A percentile compares a stretch with the other conserved stretches of the same genome.
Conservation (phyloP, 177 flowering plant species). For the Vitis hybrid region DNA sequence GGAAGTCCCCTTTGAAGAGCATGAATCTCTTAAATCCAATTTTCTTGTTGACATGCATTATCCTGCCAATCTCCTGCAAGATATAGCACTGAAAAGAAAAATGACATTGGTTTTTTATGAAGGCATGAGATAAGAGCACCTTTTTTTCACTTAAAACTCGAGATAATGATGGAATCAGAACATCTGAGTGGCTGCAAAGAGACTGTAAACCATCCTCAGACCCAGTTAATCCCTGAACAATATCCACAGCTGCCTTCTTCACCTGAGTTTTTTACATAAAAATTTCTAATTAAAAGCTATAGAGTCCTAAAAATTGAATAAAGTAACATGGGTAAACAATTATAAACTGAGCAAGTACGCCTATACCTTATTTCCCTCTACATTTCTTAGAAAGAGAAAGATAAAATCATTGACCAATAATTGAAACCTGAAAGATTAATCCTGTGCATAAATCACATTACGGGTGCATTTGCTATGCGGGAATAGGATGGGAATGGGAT, state of each 20-base stretch:
- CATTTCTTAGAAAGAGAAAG: too few species aligned
- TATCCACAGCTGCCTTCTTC: conserved; percentile 79
- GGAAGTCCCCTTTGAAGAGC: background rate
- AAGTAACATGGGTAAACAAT: background rate
- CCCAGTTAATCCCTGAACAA: conserved; percentile 81
- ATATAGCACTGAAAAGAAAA: background rate
- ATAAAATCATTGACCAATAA: too few species aligned
- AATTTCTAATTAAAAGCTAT: background rate
- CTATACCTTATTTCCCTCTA: too few species aligned
- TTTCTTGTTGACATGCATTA: background rate
- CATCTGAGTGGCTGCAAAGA: conserved; percentile 47
- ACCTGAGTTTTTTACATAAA: conserved; percentile 36
- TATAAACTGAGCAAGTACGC: too few species aligned
- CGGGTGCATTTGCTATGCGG: too few species aligned
- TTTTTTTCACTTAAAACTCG: conserved; percentile 64
- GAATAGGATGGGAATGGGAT: too few species aligned
- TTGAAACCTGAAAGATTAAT: too few species aligned
- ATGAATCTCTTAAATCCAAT: background rate
- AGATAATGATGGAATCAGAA: conserved; percentile 53
- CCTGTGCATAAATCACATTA: too few species aligned
- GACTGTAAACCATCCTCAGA: conserved; percentile 75
- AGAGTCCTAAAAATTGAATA: background rate
- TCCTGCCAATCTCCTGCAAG: background rate
- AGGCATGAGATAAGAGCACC: conserved; percentile 36
- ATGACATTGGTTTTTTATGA: background rate